phyloP scores from a whole-genome alignment of 2,329 filamentous ascomycete species.

The Talaromyces marneffei region DNA sequence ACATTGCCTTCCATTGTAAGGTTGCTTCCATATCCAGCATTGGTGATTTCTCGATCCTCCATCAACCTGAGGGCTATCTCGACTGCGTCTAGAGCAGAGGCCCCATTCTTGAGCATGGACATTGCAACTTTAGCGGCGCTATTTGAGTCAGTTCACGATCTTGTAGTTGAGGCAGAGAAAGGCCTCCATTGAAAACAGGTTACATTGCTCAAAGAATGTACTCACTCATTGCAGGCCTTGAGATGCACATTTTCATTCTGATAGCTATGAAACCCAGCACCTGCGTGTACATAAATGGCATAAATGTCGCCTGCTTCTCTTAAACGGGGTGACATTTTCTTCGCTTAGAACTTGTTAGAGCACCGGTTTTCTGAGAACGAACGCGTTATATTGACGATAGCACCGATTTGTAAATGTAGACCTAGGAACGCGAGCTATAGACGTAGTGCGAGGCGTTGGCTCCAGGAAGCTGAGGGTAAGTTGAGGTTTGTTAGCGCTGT shows the following conservation, averaged over 20 bases:
- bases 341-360: not conserved
- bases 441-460: not conserved
- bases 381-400: not conserved
- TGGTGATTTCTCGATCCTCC: conserved; percentile 93
- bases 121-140: conserved; percentile 83
- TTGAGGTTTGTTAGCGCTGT: not conserved
- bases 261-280: conserved; percentile 85
- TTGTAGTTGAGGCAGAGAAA: not conserved
- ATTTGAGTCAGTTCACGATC: conserved; percentile 11
- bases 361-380: not conserved
- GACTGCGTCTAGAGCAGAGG: conserved; percentile 77
- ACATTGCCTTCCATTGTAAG: conserved; percentile 83
- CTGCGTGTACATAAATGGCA: conserved; percentile 92
- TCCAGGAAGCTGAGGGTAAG: not conserved
- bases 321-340: conserved; percentile 24
- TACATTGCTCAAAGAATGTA: conserved; percentile 17
- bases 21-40: conserved; percentile 94
- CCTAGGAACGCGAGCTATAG: not conserved
- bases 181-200: not conserved
- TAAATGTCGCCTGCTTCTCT: conserved; percentile 47
- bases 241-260: conserved; percentile 82
- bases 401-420: not conserved
- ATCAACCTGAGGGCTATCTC: conserved; percentile 82
- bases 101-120: conserved; percentile 70
- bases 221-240: conserved; percentile 81